Percentiles rank a stretch among this genome's conserved stretches.
These are phyloP conservation scores for Lentinula boryana DNA, from an alignment of 768 basidiomycete genomes.

Conservation along the genomic window DNA sequence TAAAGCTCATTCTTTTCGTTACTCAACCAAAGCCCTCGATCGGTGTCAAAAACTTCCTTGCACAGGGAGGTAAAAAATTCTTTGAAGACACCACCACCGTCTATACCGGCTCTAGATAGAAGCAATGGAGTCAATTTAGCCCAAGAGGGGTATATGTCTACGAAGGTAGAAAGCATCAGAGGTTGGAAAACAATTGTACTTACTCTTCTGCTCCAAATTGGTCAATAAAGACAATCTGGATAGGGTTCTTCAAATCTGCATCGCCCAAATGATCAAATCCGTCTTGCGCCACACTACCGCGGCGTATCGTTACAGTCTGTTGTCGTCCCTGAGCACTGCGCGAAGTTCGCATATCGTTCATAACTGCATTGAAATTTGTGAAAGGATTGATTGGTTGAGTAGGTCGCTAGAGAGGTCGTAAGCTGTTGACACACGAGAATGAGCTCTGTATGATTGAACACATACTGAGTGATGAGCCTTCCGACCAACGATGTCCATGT, in stretches of 20 bases:
- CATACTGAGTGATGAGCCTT: neutral
- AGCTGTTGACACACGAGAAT: neutral
- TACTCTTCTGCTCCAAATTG: conserved; percentile 83
- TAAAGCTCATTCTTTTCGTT: conserved; percentile 92
- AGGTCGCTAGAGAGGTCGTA: neutral
- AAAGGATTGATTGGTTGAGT: neutral
- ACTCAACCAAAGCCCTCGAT: conserved; percentile 90
- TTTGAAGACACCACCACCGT: conserved; percentile 97
- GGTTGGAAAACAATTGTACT: conserved; percentile 18
- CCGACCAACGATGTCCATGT: conserved; percentile 8
- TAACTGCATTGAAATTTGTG: neutral
- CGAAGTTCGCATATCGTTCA: neutral
- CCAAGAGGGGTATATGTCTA: neutral
- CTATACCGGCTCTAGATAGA: conserved; percentile 72
- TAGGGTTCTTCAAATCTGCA: conserved; percentile 70
- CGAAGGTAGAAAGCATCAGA: neutral
- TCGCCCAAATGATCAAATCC: conserved; percentile 83
- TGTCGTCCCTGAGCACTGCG: conserved; percentile 10
- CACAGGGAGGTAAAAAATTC: conserved; percentile 92
- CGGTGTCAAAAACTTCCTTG: conserved; percentile 92
- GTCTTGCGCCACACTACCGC: conserved; percentile 80
- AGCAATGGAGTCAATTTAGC: neutral
- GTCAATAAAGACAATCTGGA: conserved; percentile 91
- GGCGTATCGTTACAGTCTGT: conserved; percentile 52
- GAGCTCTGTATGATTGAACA: neutral